Base-by-base conservation (phyloP, 177 flowering plant species). In the Vitis hybrid region DNA sequence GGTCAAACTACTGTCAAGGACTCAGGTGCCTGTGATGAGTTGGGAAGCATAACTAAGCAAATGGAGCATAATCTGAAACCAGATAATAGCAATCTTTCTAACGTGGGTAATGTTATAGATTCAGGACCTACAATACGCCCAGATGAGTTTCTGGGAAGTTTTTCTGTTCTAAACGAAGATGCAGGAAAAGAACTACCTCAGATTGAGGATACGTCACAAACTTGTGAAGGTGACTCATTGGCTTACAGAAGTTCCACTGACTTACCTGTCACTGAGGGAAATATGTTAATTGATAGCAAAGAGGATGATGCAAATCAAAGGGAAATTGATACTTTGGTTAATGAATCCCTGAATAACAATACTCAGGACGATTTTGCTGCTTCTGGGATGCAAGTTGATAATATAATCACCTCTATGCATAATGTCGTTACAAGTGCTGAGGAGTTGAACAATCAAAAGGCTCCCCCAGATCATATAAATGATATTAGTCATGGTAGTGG, bases 1-100 rank as follows among this genome's bases (percentile, higher is more conserved):
- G 81, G 76, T 50, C 81, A 81, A 75, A 71, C 77, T 76, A 71
- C 67, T 22, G 67, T 76, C 59, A 82, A 80, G 68, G 89, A 84
- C 15, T 78, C 84, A 72, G 82, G 79, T 81, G 79, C 79, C 57
- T 71, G 73, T 77, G 84, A 84, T 78, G 87, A 77, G 58, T 59
- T 78, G 68, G 85, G 72, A 70, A 69, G 71, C 73, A 65, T 85
- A 56, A 73, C 81, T 10, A 78, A 74, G 50, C 82, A 78, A 73
- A 83, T 84, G 81, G 92, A 82, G 50, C 76, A 76, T 45, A 79
- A 66, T 70, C 65, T 67, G 68, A 71, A 74, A 54, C 70, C 63
- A 66, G 88, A 79, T 75, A 82, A 70, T 65, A 72, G 22, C 16
- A 31, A 53, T 69, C 66, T 74, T 60, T 70, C 81, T 52, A 73